These are phyloP conservation scores for Aspergillus udagawae DNA, from an alignment of 2,329 filamentous ascomycete genomes.

Conservation along the genomic window DNA sequence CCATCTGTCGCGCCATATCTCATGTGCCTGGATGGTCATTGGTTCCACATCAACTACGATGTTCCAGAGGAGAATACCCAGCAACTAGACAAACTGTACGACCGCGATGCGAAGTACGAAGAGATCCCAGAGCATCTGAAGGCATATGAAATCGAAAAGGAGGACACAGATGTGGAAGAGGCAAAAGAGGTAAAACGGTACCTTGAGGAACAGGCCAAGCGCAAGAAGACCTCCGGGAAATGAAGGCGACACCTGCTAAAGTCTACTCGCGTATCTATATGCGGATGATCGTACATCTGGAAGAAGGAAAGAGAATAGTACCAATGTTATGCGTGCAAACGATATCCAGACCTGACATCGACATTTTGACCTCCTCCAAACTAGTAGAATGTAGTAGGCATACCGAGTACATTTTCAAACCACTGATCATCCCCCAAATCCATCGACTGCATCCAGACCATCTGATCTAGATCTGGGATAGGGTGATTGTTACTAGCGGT, in stretches of 20 bases:
- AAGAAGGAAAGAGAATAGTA: no score
- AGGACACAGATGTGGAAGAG: neutral
- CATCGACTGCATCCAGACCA: conserved; percentile 27
- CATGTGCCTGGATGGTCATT: neutral
- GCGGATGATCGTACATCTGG: neutral
- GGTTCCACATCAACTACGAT: neutral
- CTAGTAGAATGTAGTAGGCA: conserved; percentile 28
- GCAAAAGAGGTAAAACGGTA: neutral
- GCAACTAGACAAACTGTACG: neutral
- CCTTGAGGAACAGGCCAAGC: no score
- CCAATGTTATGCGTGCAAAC: no score
- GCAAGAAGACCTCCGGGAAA: neutral
- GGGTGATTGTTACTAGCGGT: no score
- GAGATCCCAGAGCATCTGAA: neutral
- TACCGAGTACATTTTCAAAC: conserved; percentile 20
- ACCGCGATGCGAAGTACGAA: neutral
- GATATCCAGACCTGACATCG: no score
- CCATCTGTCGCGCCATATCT: neutral
- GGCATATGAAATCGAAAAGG: neutral
- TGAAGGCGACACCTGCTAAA: neutral
- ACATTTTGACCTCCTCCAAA: conserved; percentile 3
- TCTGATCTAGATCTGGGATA: conserved; percentile 24
- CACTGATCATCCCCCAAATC: conserved; percentile 25
- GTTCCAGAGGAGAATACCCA: neutral
- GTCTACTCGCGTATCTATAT: neutral